Conservation (phyloP, 1,139 yeast genomes). For the Geotrichum cucujoidarum region DNA sequence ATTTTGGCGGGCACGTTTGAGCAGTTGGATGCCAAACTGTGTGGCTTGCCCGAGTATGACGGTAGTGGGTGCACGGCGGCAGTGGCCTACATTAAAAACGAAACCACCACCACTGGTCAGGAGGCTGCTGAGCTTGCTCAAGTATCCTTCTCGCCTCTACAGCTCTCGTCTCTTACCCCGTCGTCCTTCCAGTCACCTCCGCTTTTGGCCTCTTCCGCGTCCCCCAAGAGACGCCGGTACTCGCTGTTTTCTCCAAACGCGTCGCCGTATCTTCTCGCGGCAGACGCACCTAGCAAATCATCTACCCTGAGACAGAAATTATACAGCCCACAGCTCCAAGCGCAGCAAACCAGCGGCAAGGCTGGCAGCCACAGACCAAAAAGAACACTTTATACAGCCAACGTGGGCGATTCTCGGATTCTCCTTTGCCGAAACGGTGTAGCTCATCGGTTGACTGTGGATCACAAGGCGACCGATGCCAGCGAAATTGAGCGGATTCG, state of each 20-base stretch:
- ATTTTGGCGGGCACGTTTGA: conserved; percentile 26
- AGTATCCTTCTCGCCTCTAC: neutral
- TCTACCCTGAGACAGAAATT: neutral
- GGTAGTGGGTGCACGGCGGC: conserved; percentile 27
- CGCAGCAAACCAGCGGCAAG: neutral
- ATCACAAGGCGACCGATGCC: conserved; percentile 71
- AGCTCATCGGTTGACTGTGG: conserved; percentile 67
- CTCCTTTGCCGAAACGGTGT: conserved; percentile 59
- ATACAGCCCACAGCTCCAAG: neutral
- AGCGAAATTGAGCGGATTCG: conserved; percentile 62
- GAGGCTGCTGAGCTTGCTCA: neutral
- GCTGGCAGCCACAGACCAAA: neutral
- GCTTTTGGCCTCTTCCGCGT: neutral
- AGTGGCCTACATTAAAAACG: conserved; percentile 23
- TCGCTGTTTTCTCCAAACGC: conserved; percentile 2
- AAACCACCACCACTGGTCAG: neutral
- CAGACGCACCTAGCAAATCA: conserved; percentile 17
- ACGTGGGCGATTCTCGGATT: conserved; percentile 81
- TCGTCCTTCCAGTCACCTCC: neutral
- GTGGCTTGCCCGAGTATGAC: conserved; percentile 12
- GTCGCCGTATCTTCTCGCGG: conserved; percentile 16
- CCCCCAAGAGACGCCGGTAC: conserved; percentile 1
- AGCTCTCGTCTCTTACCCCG: neutral
- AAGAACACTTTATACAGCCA: conserved; percentile 59
- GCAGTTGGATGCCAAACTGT: conserved; percentile 22